phyloP scores from a whole-genome alignment of 2,329 filamentous ascomycete genomes.

The Hymenoscyphus scutula region DNA sequence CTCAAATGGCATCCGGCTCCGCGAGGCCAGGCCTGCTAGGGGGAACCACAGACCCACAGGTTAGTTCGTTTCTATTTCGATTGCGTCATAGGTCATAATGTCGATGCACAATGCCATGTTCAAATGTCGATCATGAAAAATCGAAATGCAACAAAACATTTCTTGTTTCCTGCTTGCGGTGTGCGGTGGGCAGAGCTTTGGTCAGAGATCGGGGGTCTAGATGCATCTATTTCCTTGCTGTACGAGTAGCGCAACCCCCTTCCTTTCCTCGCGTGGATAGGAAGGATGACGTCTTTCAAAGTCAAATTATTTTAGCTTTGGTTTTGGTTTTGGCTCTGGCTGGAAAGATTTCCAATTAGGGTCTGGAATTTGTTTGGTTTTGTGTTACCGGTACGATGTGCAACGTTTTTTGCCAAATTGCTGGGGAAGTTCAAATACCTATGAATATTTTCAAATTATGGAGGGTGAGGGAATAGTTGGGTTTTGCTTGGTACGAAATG shows the following conservation, averaged over 20 bases:
- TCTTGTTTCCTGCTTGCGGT: neutral
- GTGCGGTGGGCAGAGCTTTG: neutral
- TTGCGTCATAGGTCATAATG: neutral
- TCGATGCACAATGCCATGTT: neutral
- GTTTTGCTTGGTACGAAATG: no score
- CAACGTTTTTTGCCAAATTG: neutral
- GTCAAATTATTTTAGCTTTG: conserved; percentile 2
- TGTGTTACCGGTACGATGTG: neutral
- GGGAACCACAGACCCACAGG: neutral
- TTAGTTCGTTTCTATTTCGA: neutral
- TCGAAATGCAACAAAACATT: neutral
- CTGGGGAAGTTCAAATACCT: neutral
- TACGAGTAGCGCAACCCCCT: neutral
- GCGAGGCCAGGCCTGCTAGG: neutral
- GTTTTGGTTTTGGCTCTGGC: no score
- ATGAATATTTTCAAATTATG: neutral
- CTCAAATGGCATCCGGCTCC: neutral
- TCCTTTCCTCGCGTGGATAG: neutral
- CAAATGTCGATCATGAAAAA: neutral
- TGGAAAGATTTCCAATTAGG: no score
- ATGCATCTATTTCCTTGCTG: neutral
- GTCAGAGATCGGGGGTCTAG: neutral
- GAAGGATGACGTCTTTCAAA: neutral
- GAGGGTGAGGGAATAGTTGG: no score
- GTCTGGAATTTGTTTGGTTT: neutral